phyloP scores from a whole-genome alignment of 1,284 basidiomycete genomes.

The Leucoagaricus sp. region DNA sequence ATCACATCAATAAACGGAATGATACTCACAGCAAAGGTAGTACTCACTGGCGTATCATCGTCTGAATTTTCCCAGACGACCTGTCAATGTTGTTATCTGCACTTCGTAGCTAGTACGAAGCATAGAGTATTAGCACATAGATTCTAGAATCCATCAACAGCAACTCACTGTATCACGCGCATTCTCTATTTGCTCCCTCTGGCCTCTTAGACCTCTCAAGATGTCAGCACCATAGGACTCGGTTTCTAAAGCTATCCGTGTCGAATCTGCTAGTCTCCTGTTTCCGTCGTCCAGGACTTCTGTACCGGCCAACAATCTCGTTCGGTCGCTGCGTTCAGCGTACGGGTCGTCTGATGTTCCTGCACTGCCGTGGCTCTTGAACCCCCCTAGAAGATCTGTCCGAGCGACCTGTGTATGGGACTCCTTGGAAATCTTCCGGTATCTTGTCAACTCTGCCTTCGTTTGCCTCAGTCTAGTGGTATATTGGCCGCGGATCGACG shows the following conservation, averaged over 20 bases:
- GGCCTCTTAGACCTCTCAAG: slow-evolving; percentile 75
- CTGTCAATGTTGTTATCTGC: slow-evolving; percentile 45
- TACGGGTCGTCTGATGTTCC: slow-evolving; percentile 75
- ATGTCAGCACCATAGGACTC: slow-evolving; percentile 94
- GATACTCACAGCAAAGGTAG: not conserved
- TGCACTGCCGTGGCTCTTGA: slow-evolving; percentile 15
- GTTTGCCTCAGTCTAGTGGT: slow-evolving; percentile 64
- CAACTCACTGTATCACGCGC: slow-evolving; percentile 77
- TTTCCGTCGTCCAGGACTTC: slow-evolving; percentile 71
- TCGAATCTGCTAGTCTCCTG: slow-evolving; percentile 77
- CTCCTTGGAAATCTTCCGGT: slow-evolving; percentile 77
- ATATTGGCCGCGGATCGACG: slow-evolving; percentile 75
- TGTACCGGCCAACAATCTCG: slow-evolving; percentile 71
- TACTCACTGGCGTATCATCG: slow-evolving; percentile 48
- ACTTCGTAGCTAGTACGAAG: slow-evolving; percentile 34
- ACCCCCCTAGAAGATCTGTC: slow-evolving; percentile 48
- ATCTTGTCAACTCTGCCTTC: slow-evolving; percentile 69
- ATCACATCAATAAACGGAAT: not conserved
- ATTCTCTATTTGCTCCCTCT: slow-evolving; percentile 93
- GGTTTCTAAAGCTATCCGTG: slow-evolving; percentile 89
- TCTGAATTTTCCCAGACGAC: slow-evolving; percentile 44
- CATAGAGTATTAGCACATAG: not conserved
- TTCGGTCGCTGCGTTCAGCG: slow-evolving; percentile 59
- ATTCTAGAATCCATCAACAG: not conserved
- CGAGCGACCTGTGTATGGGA: slow-evolving; percentile 54